phyloP scores from a whole-genome alignment of 208 protist genomes.

The Trypanosoma mega region DNA sequence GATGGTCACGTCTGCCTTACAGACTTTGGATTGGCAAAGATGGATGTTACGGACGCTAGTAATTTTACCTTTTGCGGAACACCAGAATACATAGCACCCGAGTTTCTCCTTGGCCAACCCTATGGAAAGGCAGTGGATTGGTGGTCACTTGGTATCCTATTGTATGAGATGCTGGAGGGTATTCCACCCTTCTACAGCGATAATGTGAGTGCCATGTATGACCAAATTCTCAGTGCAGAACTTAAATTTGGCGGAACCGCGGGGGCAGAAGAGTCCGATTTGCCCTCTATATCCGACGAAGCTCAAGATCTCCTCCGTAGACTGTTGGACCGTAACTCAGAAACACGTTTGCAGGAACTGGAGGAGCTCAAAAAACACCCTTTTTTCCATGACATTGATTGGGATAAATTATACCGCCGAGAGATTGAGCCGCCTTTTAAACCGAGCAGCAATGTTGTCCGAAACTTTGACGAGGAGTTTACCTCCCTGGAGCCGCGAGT shows the following conservation, averaged over 20 bases:
- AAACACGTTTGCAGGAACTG: constrained; percentile 66
- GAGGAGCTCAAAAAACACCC: constrained; percentile 84
- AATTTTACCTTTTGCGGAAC: constrained; percentile 90
- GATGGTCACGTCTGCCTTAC: constrained; percentile 88
- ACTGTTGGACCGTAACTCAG: constrained; percentile 83
- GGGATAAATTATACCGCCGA: constrained; percentile 51
- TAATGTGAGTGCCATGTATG: constrained; percentile 83
- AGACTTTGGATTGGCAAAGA: constrained; percentile 89
- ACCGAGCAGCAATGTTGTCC: constrained; percentile 55
- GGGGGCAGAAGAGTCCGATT: constrained; percentile 27
- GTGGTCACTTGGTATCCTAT: constrained; percentile 96
- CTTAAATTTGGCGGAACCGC: constrained; percentile 55
- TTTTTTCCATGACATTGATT: constrained; percentile 82
- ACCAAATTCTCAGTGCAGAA: constrained; percentile 66
- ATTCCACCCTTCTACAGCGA: constrained; percentile 94
- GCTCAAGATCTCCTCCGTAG: constrained; percentile 73
- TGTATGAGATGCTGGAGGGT: constrained; percentile 96
- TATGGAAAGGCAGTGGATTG: constrained; percentile 96
- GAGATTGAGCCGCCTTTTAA: constrained; percentile 72
- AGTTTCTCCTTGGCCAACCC: constrained; percentile 88
- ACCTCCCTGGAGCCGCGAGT: constrained; percentile 47
- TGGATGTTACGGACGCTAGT: constrained; percentile 56
- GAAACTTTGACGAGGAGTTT: constrained; percentile 86
- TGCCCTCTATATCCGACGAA: constrained; percentile 43
- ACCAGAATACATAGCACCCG: constrained; percentile 91